Conservation (phyloP, 345 rosid genomes). For the Linum tenue region DNA sequence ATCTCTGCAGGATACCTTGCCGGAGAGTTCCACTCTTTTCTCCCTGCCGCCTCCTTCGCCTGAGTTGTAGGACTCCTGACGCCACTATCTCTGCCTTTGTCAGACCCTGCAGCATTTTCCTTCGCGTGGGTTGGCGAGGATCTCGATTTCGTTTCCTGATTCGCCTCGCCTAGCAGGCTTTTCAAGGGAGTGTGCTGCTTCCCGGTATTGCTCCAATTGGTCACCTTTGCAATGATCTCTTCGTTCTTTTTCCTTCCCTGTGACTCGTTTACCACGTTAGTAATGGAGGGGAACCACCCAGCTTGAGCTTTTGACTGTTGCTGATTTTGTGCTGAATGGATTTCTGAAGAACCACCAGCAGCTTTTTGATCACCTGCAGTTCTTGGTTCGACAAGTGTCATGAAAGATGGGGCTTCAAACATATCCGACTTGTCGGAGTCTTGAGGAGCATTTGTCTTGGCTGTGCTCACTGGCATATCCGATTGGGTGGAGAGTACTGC, state of each 20-base stretch:
- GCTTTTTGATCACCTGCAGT: constrained; percentile 13
- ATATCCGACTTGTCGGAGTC: constrained; percentile 29
- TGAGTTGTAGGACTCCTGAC: constrained; percentile 22
- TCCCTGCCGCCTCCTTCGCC: constrained; percentile 28
- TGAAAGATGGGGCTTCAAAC: constrained; percentile 49
- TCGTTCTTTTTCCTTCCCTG: constrained; percentile 60
- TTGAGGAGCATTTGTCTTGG: constrained; percentile 13
- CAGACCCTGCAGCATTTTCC: constrained; percentile 16
- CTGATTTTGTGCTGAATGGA: constrained; percentile 5
- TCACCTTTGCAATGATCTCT: constrained; percentile 58
- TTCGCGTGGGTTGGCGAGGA: constrained; percentile 18
- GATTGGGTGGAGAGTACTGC: constrained; percentile 55
- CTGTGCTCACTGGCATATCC: constrained; percentile 25
- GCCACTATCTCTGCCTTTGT: constrained; percentile 8
- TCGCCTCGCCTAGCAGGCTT: constrained; percentile 60
- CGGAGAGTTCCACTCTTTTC: constrained; percentile 58
- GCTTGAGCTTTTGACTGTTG: constrained; percentile 27
- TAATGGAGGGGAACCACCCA: constrained; percentile 48
- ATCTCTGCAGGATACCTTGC: constrained; percentile 14
- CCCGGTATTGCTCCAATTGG: constrained; percentile 42
- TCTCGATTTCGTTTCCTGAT: constrained; percentile 31
- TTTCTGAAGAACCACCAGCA: constrained; percentile 20
- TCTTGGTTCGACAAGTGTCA: constrained; percentile 45
- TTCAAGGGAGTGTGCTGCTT: constrained; percentile 61
- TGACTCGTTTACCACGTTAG: constrained; percentile 32